Percentiles rank a stretch among this genome's conserved stretches.
phyloP scores from a whole-genome alignment of 495 filamentous ascomycete genomes.

The Penicillium antarcticum region DNA sequence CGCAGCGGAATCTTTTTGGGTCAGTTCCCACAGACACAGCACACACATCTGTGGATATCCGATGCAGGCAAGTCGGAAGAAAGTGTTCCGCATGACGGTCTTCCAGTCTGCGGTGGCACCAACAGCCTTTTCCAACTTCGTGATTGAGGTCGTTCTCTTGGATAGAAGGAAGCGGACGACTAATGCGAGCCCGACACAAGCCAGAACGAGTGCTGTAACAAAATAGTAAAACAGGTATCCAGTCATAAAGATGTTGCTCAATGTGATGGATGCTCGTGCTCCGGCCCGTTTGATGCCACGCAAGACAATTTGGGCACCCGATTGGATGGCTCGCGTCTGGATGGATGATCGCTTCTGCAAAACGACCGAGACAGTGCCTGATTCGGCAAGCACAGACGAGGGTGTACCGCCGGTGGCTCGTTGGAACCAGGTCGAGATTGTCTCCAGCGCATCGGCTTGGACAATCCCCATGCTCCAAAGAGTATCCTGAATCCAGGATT shows the following conservation, averaged over 20 bases:
- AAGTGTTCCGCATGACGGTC: conserved; percentile 80
- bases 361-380: conserved; percentile 76
- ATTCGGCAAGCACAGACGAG: conserved; percentile 65
- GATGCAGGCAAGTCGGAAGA: conserved; percentile 85
- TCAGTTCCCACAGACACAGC: conserved; percentile 92
- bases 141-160: conserved; percentile 67
- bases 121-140: conserved; percentile 60
- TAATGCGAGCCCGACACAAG: conserved; percentile 74
- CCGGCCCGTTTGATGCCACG: conserved; percentile 86
- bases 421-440: conserved; percentile 93
- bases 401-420: conserved; percentile 87
- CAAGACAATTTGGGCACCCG: conserved; percentile 61
- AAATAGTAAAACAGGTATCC: conserved; percentile 86
- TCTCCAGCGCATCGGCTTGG: conserved; percentile 74
- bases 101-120: conserved; percentile 89
- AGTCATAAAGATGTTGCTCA: conserved; percentile 91
- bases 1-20: conserved; percentile 75
- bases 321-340: conserved; percentile 36
- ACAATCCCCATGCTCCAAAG: conserved; percentile 98
- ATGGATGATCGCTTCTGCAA: conserved; percentile 68
- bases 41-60: conserved; percentile 91
- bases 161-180: conserved; percentile 65
- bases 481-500: conserved; percentile 95
- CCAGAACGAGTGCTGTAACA: conserved; percentile 69
- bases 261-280: conserved; percentile 77